Base-by-base conservation (phyloP, 2,329 filamentous ascomycete species). In the Phialemonium atrogriseum region DNA sequence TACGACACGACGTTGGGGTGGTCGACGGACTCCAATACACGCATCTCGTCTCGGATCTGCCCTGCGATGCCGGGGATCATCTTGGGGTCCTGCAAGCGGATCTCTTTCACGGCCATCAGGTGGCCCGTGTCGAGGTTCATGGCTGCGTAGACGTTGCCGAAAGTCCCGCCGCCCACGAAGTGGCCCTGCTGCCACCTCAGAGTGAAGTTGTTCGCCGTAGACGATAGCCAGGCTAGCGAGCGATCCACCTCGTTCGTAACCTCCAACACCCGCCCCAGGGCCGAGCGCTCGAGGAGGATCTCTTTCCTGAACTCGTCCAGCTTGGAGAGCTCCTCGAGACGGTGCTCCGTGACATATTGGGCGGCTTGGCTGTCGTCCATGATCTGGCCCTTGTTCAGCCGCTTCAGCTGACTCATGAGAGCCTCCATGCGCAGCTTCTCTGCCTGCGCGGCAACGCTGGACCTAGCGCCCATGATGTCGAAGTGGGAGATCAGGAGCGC, bases 161-260 rank as follows among this genome's bases (percentile, higher is more conserved):
- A 98, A 0, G 89, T 95, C 44, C 91, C 91, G 32, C 91, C 89
- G 30, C 91, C 91, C 25, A 98, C 86, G 52, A 93, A 98, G 48
- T 94, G 86, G n/a, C 91, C 91, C 65, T 95, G 91, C 55, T 96
- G 91, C 91, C 91, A 98, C 41, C 91, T 80, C 61, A 96, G 77
- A 26, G 85, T 94, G 36, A 96, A 84, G 52, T 96, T 96, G 14
- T 87, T 94, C 10, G 89, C 86, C 24, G 86, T 93, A 0, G 89
- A 91, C 3, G 88, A 95, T 12, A 98, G 74, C 50, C 88, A 93
- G 2, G 89, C 93, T 24, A 98, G 72, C 17, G 89, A 95, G 32
- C 89, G 82, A 56, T 98, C 91, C 10, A 93, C 88, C 59, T 96
- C 91, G 54, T 93, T 96, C 33, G 82, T 89, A 37, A 87, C 87